phyloP scores from a whole-genome alignment of 441 rosid species.

The Monsonia emarginata region DNA sequence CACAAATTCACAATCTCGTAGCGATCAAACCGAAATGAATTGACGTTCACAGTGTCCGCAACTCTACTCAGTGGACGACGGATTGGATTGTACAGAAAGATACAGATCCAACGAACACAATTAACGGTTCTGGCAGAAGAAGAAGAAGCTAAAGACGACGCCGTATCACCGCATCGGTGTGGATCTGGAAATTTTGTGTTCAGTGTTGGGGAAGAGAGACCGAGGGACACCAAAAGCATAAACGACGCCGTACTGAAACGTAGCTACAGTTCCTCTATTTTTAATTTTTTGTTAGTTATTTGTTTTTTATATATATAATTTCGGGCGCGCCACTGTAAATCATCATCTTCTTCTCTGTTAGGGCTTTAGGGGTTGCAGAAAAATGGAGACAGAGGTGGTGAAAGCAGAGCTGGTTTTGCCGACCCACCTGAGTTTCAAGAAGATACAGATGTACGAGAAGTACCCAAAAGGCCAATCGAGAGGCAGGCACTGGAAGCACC shows the following conservation, averaged over 20 bases:
- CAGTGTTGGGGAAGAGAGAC: not conserved
- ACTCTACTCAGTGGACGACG: not conserved
- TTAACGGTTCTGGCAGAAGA: not conserved
- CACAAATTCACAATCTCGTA: not conserved
- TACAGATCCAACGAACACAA: not conserved
- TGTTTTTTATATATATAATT: no score
- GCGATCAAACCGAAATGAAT: not conserved
- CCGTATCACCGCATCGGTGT: not conserved
- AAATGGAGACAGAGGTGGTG: slow-evolving; percentile 63
- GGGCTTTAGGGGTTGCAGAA: not conserved
- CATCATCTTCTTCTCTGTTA: no score
- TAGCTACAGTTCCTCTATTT: not conserved
- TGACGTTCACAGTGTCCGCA: not conserved
- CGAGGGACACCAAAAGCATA: not conserved
- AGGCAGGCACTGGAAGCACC: slow-evolving; percentile 83
- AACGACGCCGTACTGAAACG: not conserved
- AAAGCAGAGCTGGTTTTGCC: slow-evolving; percentile 69
- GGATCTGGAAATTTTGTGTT: not conserved
- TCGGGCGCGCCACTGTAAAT: not conserved
- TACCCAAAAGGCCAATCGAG: slow-evolving; percentile 83
- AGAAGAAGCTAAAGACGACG: not conserved
- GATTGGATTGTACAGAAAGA: not conserved
- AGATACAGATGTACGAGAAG: slow-evolving; percentile 56
- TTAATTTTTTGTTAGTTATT: no score
- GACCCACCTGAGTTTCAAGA: slow-evolving; percentile 58